Conservation (phyloP, 495 filamentous ascomycete species). For the Penicillium tannophilum region DNA sequence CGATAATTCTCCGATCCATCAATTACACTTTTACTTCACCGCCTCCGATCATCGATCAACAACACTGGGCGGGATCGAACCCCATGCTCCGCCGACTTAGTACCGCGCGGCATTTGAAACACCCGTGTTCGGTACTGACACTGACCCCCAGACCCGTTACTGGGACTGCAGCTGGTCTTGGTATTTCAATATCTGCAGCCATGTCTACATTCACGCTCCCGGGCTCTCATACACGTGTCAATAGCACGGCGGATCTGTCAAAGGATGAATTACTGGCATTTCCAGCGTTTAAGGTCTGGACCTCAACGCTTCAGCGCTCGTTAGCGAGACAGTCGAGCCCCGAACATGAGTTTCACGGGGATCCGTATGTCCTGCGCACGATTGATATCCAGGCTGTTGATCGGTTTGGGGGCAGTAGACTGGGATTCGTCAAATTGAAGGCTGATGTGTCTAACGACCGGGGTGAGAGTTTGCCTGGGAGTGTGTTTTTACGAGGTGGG, state of each 20-base stretch:
- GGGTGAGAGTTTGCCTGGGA: conserved; percentile 71
- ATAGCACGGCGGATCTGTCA: conserved; percentile 59
- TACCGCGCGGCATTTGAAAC: not conserved
- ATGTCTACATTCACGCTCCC: conserved; percentile 28
- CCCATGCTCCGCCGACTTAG: not conserved
- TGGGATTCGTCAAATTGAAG: conserved; percentile 81
- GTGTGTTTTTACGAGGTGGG: conserved; percentile 78
- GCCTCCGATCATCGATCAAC: not conserved
- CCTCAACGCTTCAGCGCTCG: conserved; percentile 64
- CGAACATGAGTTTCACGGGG: conserved; percentile 67
- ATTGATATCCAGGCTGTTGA: conserved; percentile 77
- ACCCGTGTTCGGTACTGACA: not conserved
- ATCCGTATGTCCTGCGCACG: conserved; percentile 69
- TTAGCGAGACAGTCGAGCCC: conserved; percentile 61
- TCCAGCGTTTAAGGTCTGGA: conserved; percentile 73
- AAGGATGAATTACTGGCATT: conserved; percentile 68
- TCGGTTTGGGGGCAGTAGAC: conserved; percentile 61
- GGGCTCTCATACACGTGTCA: conserved; percentile 45
- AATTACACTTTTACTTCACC: not conserved
- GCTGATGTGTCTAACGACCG: conserved; percentile 63
- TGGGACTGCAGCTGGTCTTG: not conserved
- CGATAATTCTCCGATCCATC: not conserved
- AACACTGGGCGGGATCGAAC: not conserved
- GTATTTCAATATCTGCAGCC: not conserved
- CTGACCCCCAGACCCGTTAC: not conserved